These are phyloP conservation scores for Candida sphagnicola DNA, from an alignment of 805 yeast species.

Conservation along the genomic window DNA sequence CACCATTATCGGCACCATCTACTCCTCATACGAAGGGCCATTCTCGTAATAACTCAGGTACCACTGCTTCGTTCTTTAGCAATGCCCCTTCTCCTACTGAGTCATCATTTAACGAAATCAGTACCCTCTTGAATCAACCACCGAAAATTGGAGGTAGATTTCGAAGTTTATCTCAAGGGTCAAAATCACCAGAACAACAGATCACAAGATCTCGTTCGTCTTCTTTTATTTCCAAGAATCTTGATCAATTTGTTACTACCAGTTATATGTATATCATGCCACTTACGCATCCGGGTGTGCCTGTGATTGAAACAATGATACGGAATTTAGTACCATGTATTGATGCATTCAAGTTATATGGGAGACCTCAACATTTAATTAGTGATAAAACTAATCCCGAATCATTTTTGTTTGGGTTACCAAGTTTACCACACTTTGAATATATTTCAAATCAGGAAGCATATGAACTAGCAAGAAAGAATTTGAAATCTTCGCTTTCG, in stretches of 20 bases:
- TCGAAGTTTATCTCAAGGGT: neutral
- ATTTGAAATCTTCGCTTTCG: slow-evolving; percentile 14
- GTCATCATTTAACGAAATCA: slow-evolving; percentile 3
- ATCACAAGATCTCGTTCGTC: slow-evolving; percentile 6
- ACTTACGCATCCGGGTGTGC: slow-evolving; percentile 66
- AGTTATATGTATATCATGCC: slow-evolving; percentile 65
- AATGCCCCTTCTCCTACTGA: slow-evolving; percentile 15
- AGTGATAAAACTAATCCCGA: slow-evolving; percentile 66
- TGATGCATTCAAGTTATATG: slow-evolving; percentile 69
- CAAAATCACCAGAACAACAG: neutral
- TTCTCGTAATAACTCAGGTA: slow-evolving; percentile 18
- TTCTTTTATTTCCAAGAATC: slow-evolving; percentile 25
- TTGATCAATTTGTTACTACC: slow-evolving; percentile 27
- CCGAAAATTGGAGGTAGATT: slow-evolving; percentile 1
- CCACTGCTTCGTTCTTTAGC: slow-evolving; percentile 28
- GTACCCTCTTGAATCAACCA: neutral
- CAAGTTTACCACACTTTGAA: slow-evolving; percentile 66
- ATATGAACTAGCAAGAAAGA: slow-evolving; percentile 14
- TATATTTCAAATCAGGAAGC: slow-evolving; percentile 40
- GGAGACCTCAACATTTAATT: slow-evolving; percentile 68
- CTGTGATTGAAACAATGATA: slow-evolving; percentile 68
- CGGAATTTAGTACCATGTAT: slow-evolving; percentile 64
- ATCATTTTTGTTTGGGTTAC: slow-evolving; percentile 71
- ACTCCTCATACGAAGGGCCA: slow-evolving; percentile 7
- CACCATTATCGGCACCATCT: neutral